A percentile compares a stretch with the other conserved stretches of the same genome.
phyloP scores from a whole-genome alignment of 208 protist species.

The Angomonas deanei region DNA sequence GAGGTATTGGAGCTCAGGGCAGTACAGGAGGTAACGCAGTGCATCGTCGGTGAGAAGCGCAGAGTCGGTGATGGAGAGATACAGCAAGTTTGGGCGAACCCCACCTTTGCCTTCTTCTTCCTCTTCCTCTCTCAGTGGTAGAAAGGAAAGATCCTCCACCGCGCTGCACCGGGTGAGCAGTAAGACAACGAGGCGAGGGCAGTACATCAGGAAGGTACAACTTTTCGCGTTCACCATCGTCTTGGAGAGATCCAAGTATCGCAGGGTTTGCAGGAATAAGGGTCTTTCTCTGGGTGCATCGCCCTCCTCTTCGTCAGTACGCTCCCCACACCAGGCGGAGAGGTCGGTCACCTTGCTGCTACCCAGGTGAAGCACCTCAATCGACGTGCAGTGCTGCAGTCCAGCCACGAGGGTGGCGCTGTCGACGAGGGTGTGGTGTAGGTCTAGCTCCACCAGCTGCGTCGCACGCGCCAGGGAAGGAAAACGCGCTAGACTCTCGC shows the following conservation, averaged over 20 bases:
- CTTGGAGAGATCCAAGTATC: conserved; percentile 32
- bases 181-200: conserved; percentile 25
- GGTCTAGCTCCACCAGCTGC: conserved; percentile 37
- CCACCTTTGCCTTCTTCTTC: not conserved
- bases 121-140: conserved; percentile 6
- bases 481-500: conserved; percentile 29
- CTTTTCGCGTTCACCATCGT: conserved; percentile 25
- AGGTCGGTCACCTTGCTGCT: conserved; percentile 25
- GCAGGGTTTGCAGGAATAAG: conserved; percentile 26
- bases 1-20: conserved; percentile 17
- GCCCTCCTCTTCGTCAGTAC: not conserved
- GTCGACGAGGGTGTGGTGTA: conserved; percentile 52
- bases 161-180: conserved; percentile 25
- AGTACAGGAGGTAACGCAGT: conserved; percentile 19
- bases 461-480: conserved; percentile 15
- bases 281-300: conserved; percentile 9
- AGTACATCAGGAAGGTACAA: conserved; percentile 24
- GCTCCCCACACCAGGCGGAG: conserved; percentile 15
- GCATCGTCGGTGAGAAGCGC: conserved; percentile 13
- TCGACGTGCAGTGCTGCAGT: conserved; percentile 18
- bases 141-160: conserved; percentile 25
- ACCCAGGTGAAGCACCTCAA: conserved; percentile 28
- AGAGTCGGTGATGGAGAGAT: conserved; percentile 31
- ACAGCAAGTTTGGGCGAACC: conserved; percentile 13
- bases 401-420: conserved; percentile 18